These are phyloP conservation scores for Corrigiola litoralis DNA, from an alignment of 179 eudicot species.

Conservation along the genomic window DNA sequence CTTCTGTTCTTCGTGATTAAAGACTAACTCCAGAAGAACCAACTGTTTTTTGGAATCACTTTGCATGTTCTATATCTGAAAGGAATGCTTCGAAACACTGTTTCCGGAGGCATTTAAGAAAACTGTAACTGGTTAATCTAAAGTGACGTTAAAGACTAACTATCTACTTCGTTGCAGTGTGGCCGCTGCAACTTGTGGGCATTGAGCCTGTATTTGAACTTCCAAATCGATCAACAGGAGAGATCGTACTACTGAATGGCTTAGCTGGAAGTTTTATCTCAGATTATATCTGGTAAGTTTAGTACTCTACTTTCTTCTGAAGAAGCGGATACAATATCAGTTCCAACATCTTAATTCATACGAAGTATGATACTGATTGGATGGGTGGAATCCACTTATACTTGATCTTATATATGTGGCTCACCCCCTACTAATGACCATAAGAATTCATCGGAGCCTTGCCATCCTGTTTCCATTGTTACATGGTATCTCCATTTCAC, in stretches of 20 bases:
- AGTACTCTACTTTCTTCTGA: background rate
- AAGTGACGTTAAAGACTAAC: background rate
- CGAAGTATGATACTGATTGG: too few relatives aligned
- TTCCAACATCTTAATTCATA: too few relatives aligned
- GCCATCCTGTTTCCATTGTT: too few relatives aligned
- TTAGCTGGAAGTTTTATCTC: slow-evolving; percentile 57
- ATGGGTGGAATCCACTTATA: too few relatives aligned
- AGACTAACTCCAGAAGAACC: background rate
- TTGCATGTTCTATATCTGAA: background rate
- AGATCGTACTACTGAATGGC: slow-evolving; percentile 48
- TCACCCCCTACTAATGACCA: too few relatives aligned
- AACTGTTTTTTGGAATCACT: background rate
- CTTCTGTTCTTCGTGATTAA: background rate
- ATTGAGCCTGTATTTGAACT: slow-evolving; percentile 49
- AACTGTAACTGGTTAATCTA: too few relatives aligned
- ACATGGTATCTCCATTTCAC: background rate
- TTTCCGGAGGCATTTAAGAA: too few relatives aligned
- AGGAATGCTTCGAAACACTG: background rate
- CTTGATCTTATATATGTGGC: too few relatives aligned
- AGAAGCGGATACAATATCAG: background rate
- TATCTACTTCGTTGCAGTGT: slow-evolving; percentile 34
- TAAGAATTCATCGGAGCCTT: too few relatives aligned
- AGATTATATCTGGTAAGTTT: slow-evolving; percentile 53
- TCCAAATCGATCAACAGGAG: slow-evolving; percentile 43
- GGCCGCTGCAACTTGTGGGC: slow-evolving; percentile 50